A percentile compares a stretch with the other conserved stretches of the same genome.
Conservation (phyloP, 1,284 basidiomycete species). For the Chiua sp. region DNA sequence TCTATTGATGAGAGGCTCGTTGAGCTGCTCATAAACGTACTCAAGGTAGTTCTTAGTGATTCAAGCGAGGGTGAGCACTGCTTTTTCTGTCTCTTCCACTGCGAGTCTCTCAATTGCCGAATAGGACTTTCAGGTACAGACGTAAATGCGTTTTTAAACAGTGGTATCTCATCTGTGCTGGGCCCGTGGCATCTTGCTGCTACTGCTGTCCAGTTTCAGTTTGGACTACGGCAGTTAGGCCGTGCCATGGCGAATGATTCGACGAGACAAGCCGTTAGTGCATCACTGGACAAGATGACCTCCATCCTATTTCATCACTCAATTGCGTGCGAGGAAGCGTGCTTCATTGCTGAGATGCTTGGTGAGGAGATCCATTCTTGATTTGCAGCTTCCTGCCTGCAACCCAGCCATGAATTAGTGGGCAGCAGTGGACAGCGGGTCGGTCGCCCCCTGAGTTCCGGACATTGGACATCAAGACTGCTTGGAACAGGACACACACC, state of each 20-base stretch:
- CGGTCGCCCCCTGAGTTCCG: too few relatives aligned
- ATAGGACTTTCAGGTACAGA: slow-evolving; percentile 38
- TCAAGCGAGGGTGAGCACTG: slow-evolving; percentile 44
- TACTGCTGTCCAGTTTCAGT: slow-evolving; percentile 77
- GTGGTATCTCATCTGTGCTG: slow-evolving; percentile 66
- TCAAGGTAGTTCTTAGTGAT: slow-evolving; percentile 67
- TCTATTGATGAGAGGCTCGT: slow-evolving; percentile 37
- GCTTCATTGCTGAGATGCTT: slow-evolving; percentile 81
- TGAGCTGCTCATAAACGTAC: slow-evolving; percentile 67
- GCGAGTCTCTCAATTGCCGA: neutral
- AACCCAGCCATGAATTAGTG: too few relatives aligned
- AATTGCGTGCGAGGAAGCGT: slow-evolving; percentile 76
- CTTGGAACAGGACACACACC: too few relatives aligned
- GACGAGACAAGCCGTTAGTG: slow-evolving; percentile 55
- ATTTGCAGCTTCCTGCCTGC: too few relatives aligned
- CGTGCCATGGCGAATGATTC: slow-evolving; percentile 63
- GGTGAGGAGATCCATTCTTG: too few relatives aligned
- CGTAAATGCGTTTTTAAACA: slow-evolving; percentile 55
- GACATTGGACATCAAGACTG: too few relatives aligned
- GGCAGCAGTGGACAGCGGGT: too few relatives aligned
- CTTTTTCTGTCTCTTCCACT: neutral
- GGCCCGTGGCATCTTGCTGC: slow-evolving; percentile 86
- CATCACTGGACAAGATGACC: slow-evolving; percentile 66
- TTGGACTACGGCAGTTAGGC: slow-evolving; percentile 73
- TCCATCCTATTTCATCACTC: slow-evolving; percentile 70